Evolutionary conservation across 2,329 filamentous ascomycete genomes (phyloP).

Genomic region (Colletotrichum tanaceti): DNA sequence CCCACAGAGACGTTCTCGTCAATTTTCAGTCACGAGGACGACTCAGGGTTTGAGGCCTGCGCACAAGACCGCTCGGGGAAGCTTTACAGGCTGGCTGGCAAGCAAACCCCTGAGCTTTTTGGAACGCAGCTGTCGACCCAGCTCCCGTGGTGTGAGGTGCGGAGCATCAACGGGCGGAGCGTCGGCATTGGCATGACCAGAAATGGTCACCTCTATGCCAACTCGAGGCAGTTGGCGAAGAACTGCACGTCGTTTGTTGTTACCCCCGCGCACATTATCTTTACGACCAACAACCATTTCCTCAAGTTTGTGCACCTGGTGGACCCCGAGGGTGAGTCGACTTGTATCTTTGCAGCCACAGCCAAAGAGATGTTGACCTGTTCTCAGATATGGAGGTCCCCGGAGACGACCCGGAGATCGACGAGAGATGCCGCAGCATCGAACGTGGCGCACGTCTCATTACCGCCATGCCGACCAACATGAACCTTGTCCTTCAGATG

Average conservation of each 20-base stretch:
- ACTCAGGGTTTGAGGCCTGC: constrained; percentile 50
- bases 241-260: constrained; percentile 93
- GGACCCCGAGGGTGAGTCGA: constrained; percentile 68
- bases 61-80: constrained; percentile 61
- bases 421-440: constrained; percentile 91
- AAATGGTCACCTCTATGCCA: constrained; percentile 82
- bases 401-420: constrained; percentile 86
- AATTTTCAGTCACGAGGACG: constrained; percentile 50
- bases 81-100: constrained; percentile 53
- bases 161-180: constrained; percentile 21
- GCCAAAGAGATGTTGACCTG: constrained; percentile 42
- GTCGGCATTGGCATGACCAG: constrained; percentile 74
- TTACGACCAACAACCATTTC: constrained; percentile 91
- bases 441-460: constrained; percentile 90
- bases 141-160: constrained; percentile 63
- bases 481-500: constrained; percentile 91
- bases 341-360: too few relatives aligned
- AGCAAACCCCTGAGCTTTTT: constrained; percentile 20
- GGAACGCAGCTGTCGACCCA: constrained; percentile 47
- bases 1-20: constrained; percentile 39
- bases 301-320: constrained; percentile 93
- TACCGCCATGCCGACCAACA: constrained; percentile 88
- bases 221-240: constrained; percentile 77
- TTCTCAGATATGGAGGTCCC: constrained; percentile 80
- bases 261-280: constrained; percentile 85